A percentile compares a stretch with the other conserved stretches of the same genome.
Conservation (phyloP, 1,139 yeast genomes). For the Lodderomyces orthopsilosis region DNA sequence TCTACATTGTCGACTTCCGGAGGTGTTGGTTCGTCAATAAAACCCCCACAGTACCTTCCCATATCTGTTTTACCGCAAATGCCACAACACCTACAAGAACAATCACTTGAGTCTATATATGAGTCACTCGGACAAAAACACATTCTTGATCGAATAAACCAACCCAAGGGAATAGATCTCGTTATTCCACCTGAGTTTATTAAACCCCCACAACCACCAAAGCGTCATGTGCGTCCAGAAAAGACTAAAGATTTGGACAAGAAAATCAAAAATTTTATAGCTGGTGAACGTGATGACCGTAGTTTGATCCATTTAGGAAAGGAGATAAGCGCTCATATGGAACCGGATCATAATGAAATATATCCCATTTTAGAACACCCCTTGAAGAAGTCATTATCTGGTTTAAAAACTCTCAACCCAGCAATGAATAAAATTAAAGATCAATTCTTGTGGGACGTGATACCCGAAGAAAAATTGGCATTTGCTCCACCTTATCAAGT, state of each 20-base stretch:
- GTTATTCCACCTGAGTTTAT: constrained; percentile 31
- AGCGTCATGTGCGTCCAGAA: constrained; percentile 2
- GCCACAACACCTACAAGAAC: constrained; percentile 7
- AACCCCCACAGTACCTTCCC: constrained; percentile 7
- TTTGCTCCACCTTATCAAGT: constrained; percentile 38
- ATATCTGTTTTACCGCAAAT: constrained; percentile 10
- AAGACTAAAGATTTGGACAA: constrained; percentile 5
- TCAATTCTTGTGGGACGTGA: constrained; percentile 40
- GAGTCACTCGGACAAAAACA: constrained; percentile 7
- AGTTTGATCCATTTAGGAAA: constrained; percentile 6
- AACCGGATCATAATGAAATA: constrained; percentile 18
- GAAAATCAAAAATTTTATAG: constrained; percentile 6
- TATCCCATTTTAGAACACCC: constrained; percentile 35
- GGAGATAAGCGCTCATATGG: constrained; percentile 8
- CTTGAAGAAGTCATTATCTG: constrained; percentile 39
- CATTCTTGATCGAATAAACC: constrained; percentile 2
- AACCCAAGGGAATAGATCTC: constrained; percentile 22
- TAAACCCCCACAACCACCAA: constrained; percentile 13
- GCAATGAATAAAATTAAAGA: constrained; percentile 37
- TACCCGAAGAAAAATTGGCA: constrained; percentile 36
- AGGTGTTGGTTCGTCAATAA: neutral
- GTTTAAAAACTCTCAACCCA: constrained; percentile 39
- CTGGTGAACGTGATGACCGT: constrained; percentile 5
- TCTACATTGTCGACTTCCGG: neutral
- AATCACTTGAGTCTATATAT: constrained; percentile 7